Conservation (phyloP, 208 protist genomes). For the Borovskyia barvae region DNA sequence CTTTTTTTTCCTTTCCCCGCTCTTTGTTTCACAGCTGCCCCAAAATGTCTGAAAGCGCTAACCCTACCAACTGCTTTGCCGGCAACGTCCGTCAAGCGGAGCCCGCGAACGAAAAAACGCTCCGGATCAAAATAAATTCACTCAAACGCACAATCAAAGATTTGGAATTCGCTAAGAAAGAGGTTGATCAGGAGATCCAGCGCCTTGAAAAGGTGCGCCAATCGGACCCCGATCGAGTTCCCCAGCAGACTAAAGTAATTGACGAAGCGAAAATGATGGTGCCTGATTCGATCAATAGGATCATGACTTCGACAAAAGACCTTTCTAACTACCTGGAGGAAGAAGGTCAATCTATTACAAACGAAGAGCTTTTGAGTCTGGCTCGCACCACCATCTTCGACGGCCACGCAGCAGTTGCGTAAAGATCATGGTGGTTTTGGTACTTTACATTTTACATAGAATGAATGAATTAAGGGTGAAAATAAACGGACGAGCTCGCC, state of each 20-base stretch:
- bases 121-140: slow-evolving; percentile 59
- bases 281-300: slow-evolving; percentile 65
- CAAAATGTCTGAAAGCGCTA: slow-evolving; percentile 38
- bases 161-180: slow-evolving; percentile 60
- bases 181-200: slow-evolving; percentile 49
- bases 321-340: slow-evolving; percentile 62
- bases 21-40: too few relatives aligned
- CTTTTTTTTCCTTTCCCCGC: slow-evolving; percentile 1
- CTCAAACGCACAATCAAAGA: slow-evolving; percentile 72
- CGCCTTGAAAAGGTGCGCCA: slow-evolving; percentile 47
- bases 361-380: slow-evolving; percentile 42
- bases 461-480: too few relatives aligned
- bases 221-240: slow-evolving; percentile 46
- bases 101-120: slow-evolving; percentile 40
- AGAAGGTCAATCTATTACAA: slow-evolving; percentile 25
- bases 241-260: slow-evolving; percentile 75
- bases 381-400: slow-evolving; percentile 15
- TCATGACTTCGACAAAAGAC: slow-evolving; percentile 51
- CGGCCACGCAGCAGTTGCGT: slow-evolving; percentile 17
- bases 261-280: slow-evolving; percentile 82
- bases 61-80: slow-evolving; percentile 33
- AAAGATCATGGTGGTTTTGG: slow-evolving; percentile 16
- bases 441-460: slow-evolving; percentile 9
- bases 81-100: slow-evolving; percentile 44
- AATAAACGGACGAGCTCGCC: too few relatives aligned